phyloP scores from a whole-genome alignment of 371 early-diverging fungal species.

The Apophysomyces ossiformis region DNA sequence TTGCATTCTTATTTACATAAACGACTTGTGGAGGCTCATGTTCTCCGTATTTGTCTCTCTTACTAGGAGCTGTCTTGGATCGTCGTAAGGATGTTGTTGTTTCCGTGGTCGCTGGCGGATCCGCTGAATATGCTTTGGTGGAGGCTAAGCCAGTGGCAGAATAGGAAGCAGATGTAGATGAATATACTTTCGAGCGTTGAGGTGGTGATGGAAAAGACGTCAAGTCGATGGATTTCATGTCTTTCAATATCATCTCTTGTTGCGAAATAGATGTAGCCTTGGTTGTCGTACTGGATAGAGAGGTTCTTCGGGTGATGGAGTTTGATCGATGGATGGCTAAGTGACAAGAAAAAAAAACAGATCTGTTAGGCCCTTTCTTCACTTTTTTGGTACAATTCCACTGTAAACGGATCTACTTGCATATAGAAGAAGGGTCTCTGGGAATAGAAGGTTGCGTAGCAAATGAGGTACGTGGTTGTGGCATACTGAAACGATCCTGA shows the following conservation, averaged over 20 bases:
- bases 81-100: constrained; percentile 11
- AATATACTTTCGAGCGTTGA: constrained; percentile 1
- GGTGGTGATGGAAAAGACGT: constrained; percentile 7
- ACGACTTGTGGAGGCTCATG: constrained; percentile 29
- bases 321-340: background rate
- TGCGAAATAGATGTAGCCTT: background rate
- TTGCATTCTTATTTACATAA: constrained; percentile 35
- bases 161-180: background rate
- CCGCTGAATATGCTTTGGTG: constrained; percentile 1
- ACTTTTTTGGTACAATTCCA: no score
- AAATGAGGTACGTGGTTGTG: constrained; percentile 21
- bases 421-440: background rate
- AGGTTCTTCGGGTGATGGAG: constrained; percentile 6
- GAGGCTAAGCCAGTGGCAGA: background rate
- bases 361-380: no score
- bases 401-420: background rate
- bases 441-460: background rate
- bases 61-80: constrained; percentile 28
- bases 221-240: constrained; percentile 8
- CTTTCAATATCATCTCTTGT: background rate
- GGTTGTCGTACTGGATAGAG: background rate
- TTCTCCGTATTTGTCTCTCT: constrained; percentile 23
- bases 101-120: background rate
- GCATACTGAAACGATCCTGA: constrained; percentile 36
- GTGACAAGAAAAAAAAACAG: background rate